A percentile compares a stretch with the other conserved stretches of the same genome.
Evolutionary conservation across 2,329 filamentous ascomycete genomes (phyloP).

Genomic region (Penicillium verrucosum): DNA sequence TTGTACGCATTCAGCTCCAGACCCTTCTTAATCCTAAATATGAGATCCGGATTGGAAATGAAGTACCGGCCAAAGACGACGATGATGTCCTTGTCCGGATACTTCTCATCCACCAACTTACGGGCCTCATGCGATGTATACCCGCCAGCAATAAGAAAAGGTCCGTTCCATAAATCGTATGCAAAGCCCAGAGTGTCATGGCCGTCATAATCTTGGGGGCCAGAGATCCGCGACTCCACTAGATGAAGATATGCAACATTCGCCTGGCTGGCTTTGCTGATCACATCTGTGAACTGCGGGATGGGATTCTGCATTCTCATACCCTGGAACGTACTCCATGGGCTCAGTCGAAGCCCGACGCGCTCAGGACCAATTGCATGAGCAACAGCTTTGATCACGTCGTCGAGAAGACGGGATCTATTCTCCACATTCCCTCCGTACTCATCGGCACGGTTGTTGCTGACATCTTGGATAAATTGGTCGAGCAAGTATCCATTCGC

Average conservation of each 20-base stretch:
- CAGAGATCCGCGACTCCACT: constrained; percentile 51
- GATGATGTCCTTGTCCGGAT: constrained; percentile 22
- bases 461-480: constrained; percentile 48
- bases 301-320: constrained; percentile 60
- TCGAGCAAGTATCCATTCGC: constrained; percentile 51
- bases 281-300: constrained; percentile 60
- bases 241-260: constrained; percentile 60
- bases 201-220: not conserved
- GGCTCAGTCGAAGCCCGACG: constrained; percentile 44
- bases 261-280: constrained; percentile 48
- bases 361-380: constrained; percentile 42
- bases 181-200: constrained; percentile 38
- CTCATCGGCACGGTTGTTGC: constrained; percentile 47
- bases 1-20: constrained; percentile 19
- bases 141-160: constrained; percentile 49
- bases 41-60: constrained; percentile 27
- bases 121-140: constrained; percentile 39
- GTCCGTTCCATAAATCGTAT: constrained; percentile 44
- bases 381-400: constrained; percentile 46
- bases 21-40: constrained; percentile 18
- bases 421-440: constrained; percentile 52
- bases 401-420: constrained; percentile 52
- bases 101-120: constrained; percentile 29
- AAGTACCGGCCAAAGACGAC: constrained; percentile 37
- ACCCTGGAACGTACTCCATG: constrained; percentile 33